Evolutionary conservation across 306 rosid species (phyloP).

Genomic region (Cucumis melo): DNA sequence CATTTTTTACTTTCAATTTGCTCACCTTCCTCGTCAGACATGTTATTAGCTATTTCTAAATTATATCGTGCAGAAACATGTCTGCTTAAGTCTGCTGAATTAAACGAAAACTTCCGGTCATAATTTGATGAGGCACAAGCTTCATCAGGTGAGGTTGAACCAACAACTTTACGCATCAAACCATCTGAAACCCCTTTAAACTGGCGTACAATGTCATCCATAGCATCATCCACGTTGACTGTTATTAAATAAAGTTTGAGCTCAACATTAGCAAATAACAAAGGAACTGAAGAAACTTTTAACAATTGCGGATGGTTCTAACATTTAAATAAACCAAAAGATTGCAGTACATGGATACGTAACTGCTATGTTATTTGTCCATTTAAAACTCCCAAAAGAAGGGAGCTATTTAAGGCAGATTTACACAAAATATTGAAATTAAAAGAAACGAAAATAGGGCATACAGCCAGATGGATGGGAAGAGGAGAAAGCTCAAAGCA

Average conservation of each 20-base stretch:
- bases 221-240: slow-evolving; percentile 93
- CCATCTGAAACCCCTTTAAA: slow-evolving; percentile 95
- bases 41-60: slow-evolving; percentile 38
- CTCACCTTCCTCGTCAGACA: slow-evolving; percentile 52
- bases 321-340: not conserved
- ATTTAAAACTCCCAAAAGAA: not conserved
- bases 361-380: not conserved
- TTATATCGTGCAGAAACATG: slow-evolving; percentile 28
- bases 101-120: slow-evolving; percentile 25
- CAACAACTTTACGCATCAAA: slow-evolving; percentile 54
- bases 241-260: slow-evolving; percentile 9
- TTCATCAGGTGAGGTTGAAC: slow-evolving; percentile 35
- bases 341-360: not conserved
- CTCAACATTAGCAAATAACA: not conserved
- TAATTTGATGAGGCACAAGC: slow-evolving; percentile 26
- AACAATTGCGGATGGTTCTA: not conserved
- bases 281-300: not conserved
- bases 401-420: not conserved
- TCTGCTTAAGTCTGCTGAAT: slow-evolving; percentile 41
- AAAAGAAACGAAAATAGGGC: not conserved
- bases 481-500: not conserved
- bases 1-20: slow-evolving; percentile 21
- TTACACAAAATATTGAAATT: not conserved
- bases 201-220: slow-evolving; percentile 91
- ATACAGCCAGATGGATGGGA: not conserved